These are phyloP conservation scores for Dalbergia oliveri DNA, from an alignment of 306 rosid species.

Conservation along the genomic window DNA sequence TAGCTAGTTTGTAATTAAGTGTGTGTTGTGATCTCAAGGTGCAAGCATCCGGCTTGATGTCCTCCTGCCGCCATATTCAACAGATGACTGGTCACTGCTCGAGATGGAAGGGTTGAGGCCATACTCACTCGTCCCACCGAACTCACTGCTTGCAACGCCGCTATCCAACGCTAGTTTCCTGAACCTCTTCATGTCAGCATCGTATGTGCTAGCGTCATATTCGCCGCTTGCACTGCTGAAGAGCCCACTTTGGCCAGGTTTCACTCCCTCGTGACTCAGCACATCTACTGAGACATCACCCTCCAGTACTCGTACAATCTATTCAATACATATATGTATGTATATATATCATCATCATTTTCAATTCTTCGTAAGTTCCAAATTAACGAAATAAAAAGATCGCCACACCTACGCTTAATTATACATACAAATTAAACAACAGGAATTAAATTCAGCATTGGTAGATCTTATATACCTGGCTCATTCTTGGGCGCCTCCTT, in stretches of 20 bases:
- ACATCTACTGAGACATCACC: slow-evolving; percentile 80
- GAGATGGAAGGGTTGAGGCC: slow-evolving; percentile 69
- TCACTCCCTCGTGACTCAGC: slow-evolving; percentile 63
- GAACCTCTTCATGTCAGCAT: slow-evolving; percentile 65
- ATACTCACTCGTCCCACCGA: slow-evolving; percentile 68
- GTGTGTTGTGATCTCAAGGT: too few species aligned
- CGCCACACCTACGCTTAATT: not conserved
- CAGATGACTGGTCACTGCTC: slow-evolving; percentile 58
- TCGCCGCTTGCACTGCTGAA: slow-evolving; percentile 51
- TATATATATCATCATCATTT: not conserved
- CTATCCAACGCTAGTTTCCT: slow-evolving; percentile 57
- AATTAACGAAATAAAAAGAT: not conserved
- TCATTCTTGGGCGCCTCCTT: slow-evolving; percentile 82
- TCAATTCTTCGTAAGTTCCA: not conserved
- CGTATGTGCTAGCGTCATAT: slow-evolving; percentile 57
- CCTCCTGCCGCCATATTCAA: slow-evolving; percentile 37
- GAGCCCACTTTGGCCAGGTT: slow-evolving; percentile 53
- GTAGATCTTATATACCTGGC: slow-evolving; percentile 67
- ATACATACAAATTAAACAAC: too few species aligned
- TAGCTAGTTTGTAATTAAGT: too few species aligned
- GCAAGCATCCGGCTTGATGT: not conserved
- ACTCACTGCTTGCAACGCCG: slow-evolving; percentile 65
- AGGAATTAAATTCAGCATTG: not conserved
- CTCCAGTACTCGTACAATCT: slow-evolving; percentile 83
- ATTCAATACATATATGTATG: not conserved